Percentiles rank a stretch among this genome's conserved stretches.
phyloP scores from a whole-genome alignment of 176 grass and related monocot species.

The Typha latifolia region DNA sequence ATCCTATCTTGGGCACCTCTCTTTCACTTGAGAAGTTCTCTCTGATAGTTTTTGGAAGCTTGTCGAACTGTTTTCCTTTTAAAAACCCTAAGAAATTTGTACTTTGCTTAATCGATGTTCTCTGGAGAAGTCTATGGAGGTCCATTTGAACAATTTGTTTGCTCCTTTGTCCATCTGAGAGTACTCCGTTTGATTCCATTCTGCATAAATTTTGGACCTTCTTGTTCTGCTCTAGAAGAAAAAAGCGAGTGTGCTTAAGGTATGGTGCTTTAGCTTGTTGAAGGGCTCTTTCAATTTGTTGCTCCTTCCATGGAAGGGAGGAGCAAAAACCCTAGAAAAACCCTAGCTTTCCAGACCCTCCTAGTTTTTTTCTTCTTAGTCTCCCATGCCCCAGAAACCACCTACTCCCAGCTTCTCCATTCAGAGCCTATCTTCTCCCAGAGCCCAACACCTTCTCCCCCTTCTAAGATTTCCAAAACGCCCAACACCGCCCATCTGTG shows the following conservation, averaged over 20 bases:
- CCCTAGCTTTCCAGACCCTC: constrained; percentile 20
- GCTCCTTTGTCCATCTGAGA: no score
- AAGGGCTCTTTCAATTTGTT: neutral
- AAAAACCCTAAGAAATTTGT: no score
- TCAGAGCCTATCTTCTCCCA: constrained; percentile 48
- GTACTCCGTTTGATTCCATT: neutral
- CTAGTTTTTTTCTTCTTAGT: constrained; percentile 22
- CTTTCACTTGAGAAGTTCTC: no score
- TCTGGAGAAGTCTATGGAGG: no score
- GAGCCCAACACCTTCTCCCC: constrained; percentile 17
- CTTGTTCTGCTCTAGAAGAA: neutral
- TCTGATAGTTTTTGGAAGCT: no score
- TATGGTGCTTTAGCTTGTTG: neutral
- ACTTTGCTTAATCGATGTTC: no score
- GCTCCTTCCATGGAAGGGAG: constrained; percentile 31
- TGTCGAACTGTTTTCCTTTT: no score
- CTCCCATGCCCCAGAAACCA: constrained; percentile 13
- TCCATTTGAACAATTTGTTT: no score
- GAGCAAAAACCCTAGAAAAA: constrained; percentile 69
- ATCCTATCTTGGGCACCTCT: no score
- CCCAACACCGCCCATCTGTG: constrained; percentile 28
- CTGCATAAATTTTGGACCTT: neutral
- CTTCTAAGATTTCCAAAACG: constrained; percentile 27
- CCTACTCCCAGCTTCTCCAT: constrained; percentile 45
- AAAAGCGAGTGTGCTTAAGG: neutral